Evolutionary conservation across 352 stramenopile species (phyloP), one percentile per base, ranked within the genome.

Genomic region (Aphanomyces stellatus): DNA sequence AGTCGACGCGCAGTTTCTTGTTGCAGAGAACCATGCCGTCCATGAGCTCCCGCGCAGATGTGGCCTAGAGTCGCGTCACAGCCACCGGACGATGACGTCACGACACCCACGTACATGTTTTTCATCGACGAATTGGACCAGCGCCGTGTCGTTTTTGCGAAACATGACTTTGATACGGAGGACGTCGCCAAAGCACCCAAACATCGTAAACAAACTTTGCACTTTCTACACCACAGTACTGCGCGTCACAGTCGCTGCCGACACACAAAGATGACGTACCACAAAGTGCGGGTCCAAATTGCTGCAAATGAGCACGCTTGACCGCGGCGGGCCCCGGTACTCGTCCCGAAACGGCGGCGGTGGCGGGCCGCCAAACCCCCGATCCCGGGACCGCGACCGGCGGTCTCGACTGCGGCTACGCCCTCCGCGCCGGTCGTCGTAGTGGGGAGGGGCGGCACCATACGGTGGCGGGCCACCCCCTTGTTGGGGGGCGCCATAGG

Each of bases 121-220:
- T 57, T 91, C 85, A 69, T 88, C 76, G 15, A 76, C 76, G 34
- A 93, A 93, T 69, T 93, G 85, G 48, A 93, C 86, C 22, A 93
- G 70, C 40, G 82, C 82, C 0, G 85, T 91, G 73, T 90, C 85
- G 41, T 85, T 81, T 65, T 93, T 93, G 31, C 81, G 79, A 64
- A 91, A 93, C 85, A 93, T 93, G 69, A 93, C 85, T 65, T 93
- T 93, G 64, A 93, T 79, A 28, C 85, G 85, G 61, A 91, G 60
- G 22, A 93, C 85, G 42, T 93, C 85, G 25, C 85, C 85, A 73
- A 88, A 93, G 69, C 85, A 93, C 15, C 85, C 82, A 69, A 93
- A 93, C 28, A 93, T 79, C 40, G 85, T 90, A 49, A 93, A 93
- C 10, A 91, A 69, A n/a, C 72, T 73, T 6, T 86, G 73, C 4